Percentiles rank a stretch among this genome's conserved stretches.
Evolutionary conservation across 805 yeast species (phyloP).

Genomic region (Schwanniomyces sp.): DNA sequence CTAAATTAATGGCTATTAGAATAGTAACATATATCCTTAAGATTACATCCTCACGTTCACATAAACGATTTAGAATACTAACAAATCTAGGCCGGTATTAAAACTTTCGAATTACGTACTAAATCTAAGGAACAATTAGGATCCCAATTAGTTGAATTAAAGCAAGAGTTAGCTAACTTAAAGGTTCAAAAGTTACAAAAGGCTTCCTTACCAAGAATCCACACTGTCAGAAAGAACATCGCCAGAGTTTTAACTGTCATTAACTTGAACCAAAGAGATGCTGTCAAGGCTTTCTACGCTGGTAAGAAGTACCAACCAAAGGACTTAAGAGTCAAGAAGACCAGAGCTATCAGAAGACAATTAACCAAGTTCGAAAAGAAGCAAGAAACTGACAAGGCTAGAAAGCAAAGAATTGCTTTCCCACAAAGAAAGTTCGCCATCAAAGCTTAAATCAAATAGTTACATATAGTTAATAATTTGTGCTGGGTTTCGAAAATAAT

Average conservation of each 20-base stretch:
- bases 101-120: constrained; percentile 94
- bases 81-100: constrained; percentile 71
- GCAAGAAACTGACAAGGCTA: constrained; percentile 81
- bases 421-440: constrained; percentile 98
- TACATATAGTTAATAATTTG: constrained; percentile 1
- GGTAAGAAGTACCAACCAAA: constrained; percentile 96
- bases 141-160: constrained; percentile 90
- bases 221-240: constrained; percentile 96
- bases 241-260: constrained; percentile 97
- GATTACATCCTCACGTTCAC: neutral
- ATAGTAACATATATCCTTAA: neutral
- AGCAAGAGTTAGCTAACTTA: constrained; percentile 93
- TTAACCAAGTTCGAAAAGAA: constrained; percentile 85
- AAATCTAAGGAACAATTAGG: constrained; percentile 97
- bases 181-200: constrained; percentile 93
- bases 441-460: constrained; percentile 71
- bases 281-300: constrained; percentile 91
- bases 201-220: constrained; percentile 93
- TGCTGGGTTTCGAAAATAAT: constrained; percentile 12
- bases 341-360: constrained; percentile 99
- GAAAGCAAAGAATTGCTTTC: constrained; percentile 92
- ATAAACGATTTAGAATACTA: constrained; percentile 1
- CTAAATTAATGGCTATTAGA: too few species aligned
- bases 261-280: constrained; percentile 94
- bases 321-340: constrained; percentile 99